A percentile compares a stretch with the other conserved stretches of the same genome.
Evolutionary conservation across 805 yeast genomes (phyloP).

Genomic region (Candida ficus): DNA sequence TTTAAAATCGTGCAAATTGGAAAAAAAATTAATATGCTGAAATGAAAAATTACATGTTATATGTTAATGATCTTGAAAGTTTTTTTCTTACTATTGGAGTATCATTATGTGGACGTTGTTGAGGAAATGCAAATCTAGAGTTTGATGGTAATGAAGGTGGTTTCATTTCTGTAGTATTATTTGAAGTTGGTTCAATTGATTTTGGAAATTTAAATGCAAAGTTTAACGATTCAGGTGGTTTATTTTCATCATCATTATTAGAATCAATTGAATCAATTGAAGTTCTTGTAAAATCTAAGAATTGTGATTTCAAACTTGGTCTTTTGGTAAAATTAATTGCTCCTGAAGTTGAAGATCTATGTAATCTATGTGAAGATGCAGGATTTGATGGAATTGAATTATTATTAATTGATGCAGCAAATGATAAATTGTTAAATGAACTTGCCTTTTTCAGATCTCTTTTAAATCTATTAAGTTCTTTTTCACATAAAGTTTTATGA

Average conservation of each 20-base stretch:
- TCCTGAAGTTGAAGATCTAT: slow-evolving; percentile 22
- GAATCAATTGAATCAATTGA: slow-evolving; percentile 2
- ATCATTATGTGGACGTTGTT: slow-evolving; percentile 6
- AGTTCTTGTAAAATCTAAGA: slow-evolving; percentile 15
- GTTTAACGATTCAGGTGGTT: slow-evolving; percentile 23
- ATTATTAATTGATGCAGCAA: slow-evolving; percentile 15
- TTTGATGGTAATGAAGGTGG: not conserved
- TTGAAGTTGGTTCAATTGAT: slow-evolving; percentile 7
- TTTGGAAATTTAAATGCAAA: slow-evolving; percentile 24
- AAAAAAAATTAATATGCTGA: too few species aligned
- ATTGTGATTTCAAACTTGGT: slow-evolving; percentile 15
- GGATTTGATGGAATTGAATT: slow-evolving; percentile 6
- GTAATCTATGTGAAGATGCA: slow-evolving; percentile 5
- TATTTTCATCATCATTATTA: slow-evolving; percentile 12
- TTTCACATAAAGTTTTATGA: slow-evolving; percentile 46
- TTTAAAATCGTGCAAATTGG: too few species aligned
- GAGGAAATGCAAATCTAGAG: slow-evolving; percentile 7
- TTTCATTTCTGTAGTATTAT: slow-evolving; percentile 2
- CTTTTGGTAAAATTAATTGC: slow-evolving; percentile 18
- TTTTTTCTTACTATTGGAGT: slow-evolving; percentile 16
- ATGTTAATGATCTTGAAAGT: slow-evolving; percentile 17
- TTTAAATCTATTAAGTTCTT: slow-evolving; percentile 49
- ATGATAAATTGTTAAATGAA: slow-evolving; percentile 27
- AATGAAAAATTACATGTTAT: too few species aligned
- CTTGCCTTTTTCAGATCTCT: slow-evolving; percentile 36